Base-by-base conservation (phyloP, 345 rosid genomes). In the Erodium maritimum region DNA sequence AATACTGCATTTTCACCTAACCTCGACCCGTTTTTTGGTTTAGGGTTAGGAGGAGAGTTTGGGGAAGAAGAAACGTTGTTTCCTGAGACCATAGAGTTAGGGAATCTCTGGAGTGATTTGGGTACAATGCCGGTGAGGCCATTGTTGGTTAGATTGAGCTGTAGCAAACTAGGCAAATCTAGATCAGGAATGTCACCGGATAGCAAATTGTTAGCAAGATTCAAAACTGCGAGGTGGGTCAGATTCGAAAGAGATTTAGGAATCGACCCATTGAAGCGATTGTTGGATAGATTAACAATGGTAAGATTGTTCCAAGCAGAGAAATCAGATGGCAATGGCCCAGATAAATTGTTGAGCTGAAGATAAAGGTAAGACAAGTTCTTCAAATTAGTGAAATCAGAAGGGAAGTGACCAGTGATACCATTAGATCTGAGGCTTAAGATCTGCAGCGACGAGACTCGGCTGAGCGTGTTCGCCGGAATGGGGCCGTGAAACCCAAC, bases 401-500 rank as follows among this genome's bases (percentile, higher is more conserved):
- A 51, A 58, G 99, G 91, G 48, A 89, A 80, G 0, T 62, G 50
- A 64, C 97, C 95, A 58, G 63, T 72, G 58, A 89, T 70, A 18
- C 68, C 65, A 75, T 89, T 93, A 29, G 87, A 85, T 67, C 99
- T 75, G 60, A 93, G 95, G 63, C 97, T 89, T 68, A 87, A 71
- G 64, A 80, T 58, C 82, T 79, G 85, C 63, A 93, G 77, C 29
- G 80, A 80, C 0, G 90, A 77, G 50, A 89, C 82, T 52, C 91
- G 83, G 57, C 87, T 72, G 11, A 93, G 77, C 22, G 97, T 85
- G 55, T 82, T 65, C 37, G 90, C 74, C 1, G 95, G 90, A 71
- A 93, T 75, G 4, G 74, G 81, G 21, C 95, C 94, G 33, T 70
- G 67, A 54, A 93, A 83, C 50, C 96, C 96, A 61, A 82, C 71